phyloP scores from a whole-genome alignment of 139 green algal species.

The Edaphochlamys debaryana region DNA sequence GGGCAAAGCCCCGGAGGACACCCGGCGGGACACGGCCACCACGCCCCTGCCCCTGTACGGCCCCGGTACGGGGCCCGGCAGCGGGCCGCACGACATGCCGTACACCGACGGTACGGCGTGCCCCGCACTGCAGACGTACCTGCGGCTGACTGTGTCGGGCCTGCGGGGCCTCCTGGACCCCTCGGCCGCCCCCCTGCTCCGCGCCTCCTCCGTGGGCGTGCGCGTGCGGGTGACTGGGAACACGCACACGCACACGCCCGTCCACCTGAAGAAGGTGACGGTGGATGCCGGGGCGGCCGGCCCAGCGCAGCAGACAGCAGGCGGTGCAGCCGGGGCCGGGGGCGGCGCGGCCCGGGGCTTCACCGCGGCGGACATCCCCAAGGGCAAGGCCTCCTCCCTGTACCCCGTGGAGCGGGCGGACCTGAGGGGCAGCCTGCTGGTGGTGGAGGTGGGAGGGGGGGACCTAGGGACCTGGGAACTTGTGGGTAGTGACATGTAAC shows the following conservation, averaged over 20 bases:
- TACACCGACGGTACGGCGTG: constrained; percentile 17
- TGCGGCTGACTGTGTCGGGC: constrained; percentile 6
- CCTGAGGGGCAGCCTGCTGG: background rate
- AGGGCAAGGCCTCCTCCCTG: background rate
- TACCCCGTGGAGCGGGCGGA: constrained; percentile 15
- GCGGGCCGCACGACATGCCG: background rate
- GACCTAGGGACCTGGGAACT: no score
- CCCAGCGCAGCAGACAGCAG: background rate
- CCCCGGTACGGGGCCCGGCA: background rate
- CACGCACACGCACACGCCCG: constrained; percentile 1
- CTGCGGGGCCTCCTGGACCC: no score
- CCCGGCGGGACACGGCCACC: constrained; percentile 11
- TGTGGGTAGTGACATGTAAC: no score
- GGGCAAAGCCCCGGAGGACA: no score
- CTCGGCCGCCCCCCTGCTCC: background rate
- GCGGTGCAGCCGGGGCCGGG: background rate
- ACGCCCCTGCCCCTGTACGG: constrained; percentile 42
- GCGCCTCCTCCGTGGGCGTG: background rate
- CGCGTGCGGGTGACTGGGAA: constrained; percentile 20
- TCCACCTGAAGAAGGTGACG: background rate
- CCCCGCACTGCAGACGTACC: constrained; percentile 23
- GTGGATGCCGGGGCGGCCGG: background rate
- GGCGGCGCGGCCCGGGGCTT: no score
- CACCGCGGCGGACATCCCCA: no score
- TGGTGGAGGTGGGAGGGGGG: constrained; percentile 28